phyloP scores from a whole-genome alignment of 1,284 basidiomycete genomes.

The Flammula alnicola region DNA sequence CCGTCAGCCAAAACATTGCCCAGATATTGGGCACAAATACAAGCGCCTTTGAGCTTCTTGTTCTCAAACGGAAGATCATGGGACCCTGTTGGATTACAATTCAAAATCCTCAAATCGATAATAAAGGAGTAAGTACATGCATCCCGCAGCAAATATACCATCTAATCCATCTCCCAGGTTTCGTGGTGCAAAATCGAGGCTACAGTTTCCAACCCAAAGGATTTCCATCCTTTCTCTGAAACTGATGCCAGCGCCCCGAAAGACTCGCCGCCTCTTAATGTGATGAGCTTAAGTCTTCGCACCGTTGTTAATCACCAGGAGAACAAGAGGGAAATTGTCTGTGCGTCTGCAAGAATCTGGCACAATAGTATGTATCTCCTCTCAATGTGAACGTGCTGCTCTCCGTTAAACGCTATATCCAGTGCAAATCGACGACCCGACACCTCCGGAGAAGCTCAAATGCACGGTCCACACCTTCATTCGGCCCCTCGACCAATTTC shows the following conservation, averaged over 20 bases:
- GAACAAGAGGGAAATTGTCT: conserved; percentile 94
- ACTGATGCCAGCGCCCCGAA: conserved; percentile 74
- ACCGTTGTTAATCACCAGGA: conserved; percentile 94
- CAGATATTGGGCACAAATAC: conserved; percentile 94
- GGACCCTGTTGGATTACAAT: conserved; percentile 97
- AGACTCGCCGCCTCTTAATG: conserved; percentile 88
- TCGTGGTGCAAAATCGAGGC: conserved; percentile 97
- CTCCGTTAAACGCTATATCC: conserved; percentile 2
- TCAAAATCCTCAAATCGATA: conserved; percentile 71
- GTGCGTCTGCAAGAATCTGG: conserved; percentile 87
- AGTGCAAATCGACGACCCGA: conserved; percentile 90
- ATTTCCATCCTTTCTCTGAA: conserved; percentile 84
- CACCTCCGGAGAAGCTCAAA: conserved; percentile 84
- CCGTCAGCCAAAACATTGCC: conserved; percentile 84
- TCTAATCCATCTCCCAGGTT: conserved; percentile 50
- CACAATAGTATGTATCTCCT: conserved; percentile 68
- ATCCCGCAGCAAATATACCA: conserved; percentile 1
- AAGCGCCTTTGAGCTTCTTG: conserved; percentile 93
- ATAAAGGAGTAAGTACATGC: conserved; percentile 72
- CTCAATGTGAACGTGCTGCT: conserved; percentile 1
- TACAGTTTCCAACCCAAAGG: conserved; percentile 85
- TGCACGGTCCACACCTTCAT: conserved; percentile 89
- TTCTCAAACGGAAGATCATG: conserved; percentile 97
- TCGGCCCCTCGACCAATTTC: conserved; percentile 92
- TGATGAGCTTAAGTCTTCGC: conserved; percentile 89